phyloP scores from a whole-genome alignment of 345 rosid species.

The Eucalyptus polyanthemos region DNA sequence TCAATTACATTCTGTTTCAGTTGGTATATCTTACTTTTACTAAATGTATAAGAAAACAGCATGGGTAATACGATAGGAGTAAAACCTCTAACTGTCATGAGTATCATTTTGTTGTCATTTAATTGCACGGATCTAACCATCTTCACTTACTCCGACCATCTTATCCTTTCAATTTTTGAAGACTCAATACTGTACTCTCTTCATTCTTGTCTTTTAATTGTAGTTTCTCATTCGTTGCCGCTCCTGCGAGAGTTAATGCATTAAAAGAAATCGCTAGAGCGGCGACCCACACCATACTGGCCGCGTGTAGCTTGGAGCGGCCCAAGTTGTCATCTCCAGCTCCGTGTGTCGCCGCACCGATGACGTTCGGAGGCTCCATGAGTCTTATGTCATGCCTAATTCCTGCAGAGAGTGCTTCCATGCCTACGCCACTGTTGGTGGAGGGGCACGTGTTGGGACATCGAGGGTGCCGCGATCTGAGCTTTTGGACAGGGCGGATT shows the following conservation, averaged over 20 bases:
- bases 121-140: background rate
- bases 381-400: slow-evolving; percentile 18
- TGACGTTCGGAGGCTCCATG: background rate
- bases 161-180: background rate
- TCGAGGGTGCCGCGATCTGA: no score
- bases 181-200: background rate
- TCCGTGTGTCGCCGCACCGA: slow-evolving; percentile 14
- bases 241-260: slow-evolving; percentile 14
- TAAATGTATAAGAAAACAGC: no score
- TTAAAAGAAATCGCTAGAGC: slow-evolving; percentile 41
- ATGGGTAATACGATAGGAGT: background rate
- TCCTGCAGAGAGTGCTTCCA: slow-evolving; percentile 38
- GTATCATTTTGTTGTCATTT: background rate
- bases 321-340: slow-evolving; percentile 1
- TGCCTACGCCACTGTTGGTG: background rate
- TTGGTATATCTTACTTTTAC: no score
- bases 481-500: no score
- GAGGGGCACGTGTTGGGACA: no score
- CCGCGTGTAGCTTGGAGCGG: slow-evolving; percentile 28
- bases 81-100: background rate
- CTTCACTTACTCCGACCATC: background rate
- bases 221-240: background rate
- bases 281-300: slow-evolving; percentile 39
- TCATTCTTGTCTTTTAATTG: background rate
- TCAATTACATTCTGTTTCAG: no score